Conservation (phyloP, 805 yeast genomes). For the Wickerhamiella sorbophila region DNA sequence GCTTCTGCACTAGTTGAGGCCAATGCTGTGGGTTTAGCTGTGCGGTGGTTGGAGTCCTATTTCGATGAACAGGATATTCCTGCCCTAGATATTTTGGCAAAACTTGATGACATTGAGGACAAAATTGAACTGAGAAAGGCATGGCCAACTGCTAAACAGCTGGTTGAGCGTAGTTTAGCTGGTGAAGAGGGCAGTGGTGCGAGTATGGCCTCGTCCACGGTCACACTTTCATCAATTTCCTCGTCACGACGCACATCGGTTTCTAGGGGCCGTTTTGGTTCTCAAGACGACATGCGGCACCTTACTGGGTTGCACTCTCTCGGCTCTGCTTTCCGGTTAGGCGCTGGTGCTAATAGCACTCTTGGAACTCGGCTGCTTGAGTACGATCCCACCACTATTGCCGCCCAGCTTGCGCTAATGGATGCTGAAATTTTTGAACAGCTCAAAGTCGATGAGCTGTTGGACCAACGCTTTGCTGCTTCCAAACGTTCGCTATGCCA, state of each 20-base stretch:
- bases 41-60: conserved; percentile 71
- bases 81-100: conserved; percentile 53
- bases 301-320: neutral
- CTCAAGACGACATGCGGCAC: conserved; percentile 1
- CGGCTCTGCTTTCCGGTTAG: conserved; percentile 5
- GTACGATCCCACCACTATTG: conserved; percentile 23
- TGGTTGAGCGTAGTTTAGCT: conserved; percentile 2
- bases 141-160: conserved; percentile 2
- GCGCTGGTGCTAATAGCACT: neutral
- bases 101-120: conserved; percentile 31
- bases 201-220: neutral
- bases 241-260: conserved; percentile 1
- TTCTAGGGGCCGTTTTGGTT: neutral
- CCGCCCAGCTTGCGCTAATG: conserved; percentile 25
- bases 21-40: conserved; percentile 30
- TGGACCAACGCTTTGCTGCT: conserved; percentile 24
- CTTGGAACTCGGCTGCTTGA: conserved; percentile 13
- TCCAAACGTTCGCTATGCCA: conserved; percentile 20
- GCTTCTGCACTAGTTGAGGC: conserved; percentile 37
- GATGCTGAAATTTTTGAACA: conserved; percentile 21
- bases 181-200: conserved; percentile 2
- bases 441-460: conserved; percentile 22
- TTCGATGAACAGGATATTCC: conserved; percentile 59
- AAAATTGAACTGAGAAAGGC: neutral
- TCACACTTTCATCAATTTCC: neutral